These are phyloP conservation scores for Pleurotus tuoliensis DNA, from an alignment of 768 basidiomycete genomes.

Conservation along the genomic window DNA sequence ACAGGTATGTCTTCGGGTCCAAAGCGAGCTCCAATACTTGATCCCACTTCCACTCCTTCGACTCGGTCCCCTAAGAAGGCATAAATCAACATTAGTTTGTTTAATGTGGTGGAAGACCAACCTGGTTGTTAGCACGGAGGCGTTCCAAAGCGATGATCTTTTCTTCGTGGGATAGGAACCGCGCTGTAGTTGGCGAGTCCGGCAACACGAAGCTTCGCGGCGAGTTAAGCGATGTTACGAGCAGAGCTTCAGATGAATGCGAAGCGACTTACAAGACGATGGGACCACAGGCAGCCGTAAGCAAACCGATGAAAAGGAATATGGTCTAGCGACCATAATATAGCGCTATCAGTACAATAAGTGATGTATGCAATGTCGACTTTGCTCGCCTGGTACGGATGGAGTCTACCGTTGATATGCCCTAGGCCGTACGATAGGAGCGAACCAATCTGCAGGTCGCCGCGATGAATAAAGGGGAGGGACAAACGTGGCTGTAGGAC, in stretches of 20 bases:
- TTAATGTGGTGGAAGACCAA: slow-evolving; percentile 10
- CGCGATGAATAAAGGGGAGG: neutral
- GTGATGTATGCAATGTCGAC: neutral
- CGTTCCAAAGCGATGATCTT: slow-evolving; percentile 38
- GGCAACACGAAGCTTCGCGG: slow-evolving; percentile 34
- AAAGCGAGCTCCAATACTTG: slow-evolving; percentile 35
- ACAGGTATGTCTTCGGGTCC: slow-evolving; percentile 40
- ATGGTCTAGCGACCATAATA: slow-evolving; percentile 25
- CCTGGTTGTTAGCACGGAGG: slow-evolving; percentile 39
- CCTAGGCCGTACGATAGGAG: slow-evolving; percentile 38
- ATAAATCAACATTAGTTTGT: neutral
- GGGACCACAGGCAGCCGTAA: slow-evolving; percentile 35
- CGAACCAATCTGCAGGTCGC: slow-evolving; percentile 30
- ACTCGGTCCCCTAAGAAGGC: slow-evolving; percentile 31
- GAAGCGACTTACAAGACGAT: slow-evolving; percentile 25
- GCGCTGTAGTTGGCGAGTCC: slow-evolving; percentile 38
- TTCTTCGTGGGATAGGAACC: slow-evolving; percentile 37
- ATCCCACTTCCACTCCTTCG: slow-evolving; percentile 42
- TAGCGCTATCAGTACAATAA: neutral
- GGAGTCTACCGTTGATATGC: slow-evolving; percentile 31
- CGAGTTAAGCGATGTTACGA: too few relatives aligned
- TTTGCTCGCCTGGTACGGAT: slow-evolving; percentile 34
- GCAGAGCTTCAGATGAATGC: too few relatives aligned
- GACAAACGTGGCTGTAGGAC: neutral
- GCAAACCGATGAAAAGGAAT: slow-evolving; percentile 40